A percentile compares a stretch with the other conserved stretches of the same genome.
Conservation (phyloP, 2,329 filamentous ascomycete species). For the Fusarium stilboides region DNA sequence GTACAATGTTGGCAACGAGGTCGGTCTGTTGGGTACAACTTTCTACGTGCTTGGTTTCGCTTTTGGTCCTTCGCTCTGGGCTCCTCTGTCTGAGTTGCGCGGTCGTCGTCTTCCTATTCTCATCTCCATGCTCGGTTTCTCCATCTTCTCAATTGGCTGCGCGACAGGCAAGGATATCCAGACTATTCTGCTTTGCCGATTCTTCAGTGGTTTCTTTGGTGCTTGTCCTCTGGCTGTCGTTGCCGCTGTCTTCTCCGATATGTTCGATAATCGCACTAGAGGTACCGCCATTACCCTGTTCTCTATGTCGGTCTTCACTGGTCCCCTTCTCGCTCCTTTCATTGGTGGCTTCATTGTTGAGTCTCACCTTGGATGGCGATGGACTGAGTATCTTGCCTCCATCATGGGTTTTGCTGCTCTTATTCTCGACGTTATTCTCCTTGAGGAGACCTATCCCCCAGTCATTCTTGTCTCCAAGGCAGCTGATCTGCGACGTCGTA, state of each 20-base stretch:
- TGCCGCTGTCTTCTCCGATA: slow-evolving; percentile 79
- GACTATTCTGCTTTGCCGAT: slow-evolving; percentile 78
- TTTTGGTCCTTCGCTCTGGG: slow-evolving; percentile 79
- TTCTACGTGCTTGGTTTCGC: slow-evolving; percentile 82
- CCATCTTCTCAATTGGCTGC: slow-evolving; percentile 75
- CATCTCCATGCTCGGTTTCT: slow-evolving; percentile 77
- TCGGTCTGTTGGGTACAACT: slow-evolving; percentile 76
- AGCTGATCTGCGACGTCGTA: slow-evolving; percentile 72
- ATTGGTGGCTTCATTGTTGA: slow-evolving; percentile 78
- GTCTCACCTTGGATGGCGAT: slow-evolving; percentile 78
- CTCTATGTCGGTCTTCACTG: slow-evolving; percentile 71
- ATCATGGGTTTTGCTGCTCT: slow-evolving; percentile 76
- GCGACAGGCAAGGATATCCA: slow-evolving; percentile 78
- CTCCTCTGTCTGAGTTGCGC: slow-evolving; percentile 79
- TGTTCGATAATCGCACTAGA: slow-evolving; percentile 76
- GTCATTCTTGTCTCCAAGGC: slow-evolving; percentile 75
- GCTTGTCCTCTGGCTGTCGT: slow-evolving; percentile 78
- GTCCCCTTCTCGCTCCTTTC: slow-evolving; percentile 77
- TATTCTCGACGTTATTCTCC: slow-evolving; percentile 71
- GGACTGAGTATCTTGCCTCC: slow-evolving; percentile 76
- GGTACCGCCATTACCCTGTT: slow-evolving; percentile 64
- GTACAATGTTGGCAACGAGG: slow-evolving; percentile 73
- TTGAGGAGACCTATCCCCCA: slow-evolving; percentile 80
- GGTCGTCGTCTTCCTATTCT: slow-evolving; percentile 76
- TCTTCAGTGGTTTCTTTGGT: slow-evolving; percentile 81